Base-by-base conservation (phyloP, 257 asterid genomes). In the Rauvolfia tetraphylla region DNA sequence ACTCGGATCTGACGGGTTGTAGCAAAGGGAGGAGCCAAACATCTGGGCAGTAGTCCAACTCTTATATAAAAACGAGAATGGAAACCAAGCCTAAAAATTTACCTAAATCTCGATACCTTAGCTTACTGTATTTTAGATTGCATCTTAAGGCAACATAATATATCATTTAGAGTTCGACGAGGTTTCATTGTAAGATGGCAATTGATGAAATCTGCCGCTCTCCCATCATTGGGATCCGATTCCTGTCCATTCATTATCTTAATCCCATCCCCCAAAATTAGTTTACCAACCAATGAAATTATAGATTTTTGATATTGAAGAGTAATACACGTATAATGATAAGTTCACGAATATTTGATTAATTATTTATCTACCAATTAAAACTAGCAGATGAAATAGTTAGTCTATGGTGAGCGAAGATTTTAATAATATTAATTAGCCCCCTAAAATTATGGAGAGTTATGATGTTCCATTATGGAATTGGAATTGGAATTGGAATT, bases 211-310 rank as follows among this genome's bases (percentile, higher is more conserved):
- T 41, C 27, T 74, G 70, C 59, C 71, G 42, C 17, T 59, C 70
- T 41, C 18, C 59, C 77, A 74, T 41, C 70, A 58, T 74, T 59
- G 71, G 78, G 61, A 59, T 74, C 61, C 61, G 29, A 39, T 44
- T 42, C 71, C 27, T 13, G 23, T 41, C 44, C 71, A 44, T 59
- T 74, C 59, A 44, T 75, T 75, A 44, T 18, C 31, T 57, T 58
- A 58, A 17, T 74, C 42, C 9, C n/a, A 59, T 36, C 31, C 23
- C 7, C 3, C 46, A 31, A 15, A 59, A 61, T 75, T 44, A 44
- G 59, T 38, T 59, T 61, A 61, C 49, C 71, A 18, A 75, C 72
- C 71, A 75, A 75, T 59, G 25, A 27, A 36, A 54, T 56, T 25
- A 68, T 17, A 33, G 25, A 38, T 33, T 27, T 27, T 27, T 27